Conservation (phyloP, 2,329 filamentous ascomycete species). For the Fusarium xylarioides region DNA sequence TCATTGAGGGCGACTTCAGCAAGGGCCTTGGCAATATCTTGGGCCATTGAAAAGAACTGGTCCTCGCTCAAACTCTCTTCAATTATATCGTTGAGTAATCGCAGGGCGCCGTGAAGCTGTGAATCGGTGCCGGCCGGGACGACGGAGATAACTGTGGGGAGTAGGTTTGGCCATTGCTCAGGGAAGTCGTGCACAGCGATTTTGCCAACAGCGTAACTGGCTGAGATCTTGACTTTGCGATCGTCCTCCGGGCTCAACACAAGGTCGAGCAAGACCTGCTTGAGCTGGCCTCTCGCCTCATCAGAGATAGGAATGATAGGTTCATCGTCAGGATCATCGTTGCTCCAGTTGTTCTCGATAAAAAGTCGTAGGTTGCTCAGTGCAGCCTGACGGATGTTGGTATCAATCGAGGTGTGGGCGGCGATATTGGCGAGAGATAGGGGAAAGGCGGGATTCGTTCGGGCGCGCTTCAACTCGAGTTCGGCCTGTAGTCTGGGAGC, state of each 20-base stretch:
- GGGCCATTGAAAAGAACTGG: slow-evolving; percentile 91
- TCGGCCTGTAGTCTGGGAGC: slow-evolving; percentile 86
- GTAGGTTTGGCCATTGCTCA: slow-evolving; percentile 90
- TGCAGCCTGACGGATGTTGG: slow-evolving; percentile 83
- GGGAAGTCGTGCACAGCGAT: slow-evolving; percentile 94
- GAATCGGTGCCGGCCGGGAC: slow-evolving; percentile 79
- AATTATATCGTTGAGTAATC: slow-evolving; percentile 87
- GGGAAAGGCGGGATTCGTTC: slow-evolving; percentile 76
- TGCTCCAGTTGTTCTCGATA: slow-evolving; percentile 85
- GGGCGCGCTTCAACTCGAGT: slow-evolving; percentile 77
- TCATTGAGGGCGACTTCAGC: slow-evolving; percentile 84
- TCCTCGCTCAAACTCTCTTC: slow-evolving; percentile 94
- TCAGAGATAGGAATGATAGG: slow-evolving; percentile 74
- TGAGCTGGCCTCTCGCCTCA: slow-evolving; percentile 76
- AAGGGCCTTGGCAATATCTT: slow-evolving; percentile 83
- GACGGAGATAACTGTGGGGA: slow-evolving; percentile 80
- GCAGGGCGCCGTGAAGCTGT: slow-evolving; percentile 88
- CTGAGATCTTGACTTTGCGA: slow-evolving; percentile 87
- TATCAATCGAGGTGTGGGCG: slow-evolving; percentile 75
- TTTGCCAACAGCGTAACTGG: slow-evolving; percentile 85
- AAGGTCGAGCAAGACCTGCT: slow-evolving; percentile 78
- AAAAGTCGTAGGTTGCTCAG: slow-evolving; percentile 83
- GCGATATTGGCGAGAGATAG: slow-evolving; percentile 83
- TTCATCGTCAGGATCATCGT: slow-evolving; percentile 73
- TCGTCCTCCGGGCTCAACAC: slow-evolving; percentile 78